Evolutionary conservation across 306 rosid species (phyloP), one percentile per base, ranked within the genome.

Genomic region (Dryas drummondii): DNA sequence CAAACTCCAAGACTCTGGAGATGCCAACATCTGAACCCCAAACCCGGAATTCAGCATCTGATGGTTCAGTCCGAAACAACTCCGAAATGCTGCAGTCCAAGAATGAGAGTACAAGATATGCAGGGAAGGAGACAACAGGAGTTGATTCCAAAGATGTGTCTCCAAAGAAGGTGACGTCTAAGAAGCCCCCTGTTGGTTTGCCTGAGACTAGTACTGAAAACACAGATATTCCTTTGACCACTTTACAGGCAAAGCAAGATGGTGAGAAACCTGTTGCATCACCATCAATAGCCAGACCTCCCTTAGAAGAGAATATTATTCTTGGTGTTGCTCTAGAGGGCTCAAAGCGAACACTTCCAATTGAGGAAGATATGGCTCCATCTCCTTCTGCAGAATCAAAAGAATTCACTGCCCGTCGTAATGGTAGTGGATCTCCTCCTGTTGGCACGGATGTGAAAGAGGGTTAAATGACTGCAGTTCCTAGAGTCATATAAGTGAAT

Each of bases 241-340:
- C 58, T 75, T 76, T 64, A 66, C 94, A 78, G 79, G 51, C 85
- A 62, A 90, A 86, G 86, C 90, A 74, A 81, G 94, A 86, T 13
- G 90, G 84, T 37, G 93, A 89, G 68, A 89, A 84, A 79, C 54
- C 81, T 81, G 66, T 81, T 27, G 78, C 64, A 59, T 51, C 91
- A 5, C 49, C 84, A 10, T 66, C 88, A 42, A 65, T 78, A 37
- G 61, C 81, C 7, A 82, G 87, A 58, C 76, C 93, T 19, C 71
- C 92, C 55, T 72, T 94, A 48, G 97, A 92, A 80, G 98, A 92
- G 79, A 94, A 94, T 69, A 90, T 94, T 56, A 87, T 94, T 80
- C 98, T 94, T 12, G 99, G 90, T 56, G 97, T 94, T 80, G 99
- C 97, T 42, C 81, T 94, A n/a, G 97, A 94, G 71, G 99, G 97